These are phyloP conservation scores for Colletotrichum somersetense DNA, from an alignment of 2,329 filamentous ascomycete genomes.

Conservation along the genomic window DNA sequence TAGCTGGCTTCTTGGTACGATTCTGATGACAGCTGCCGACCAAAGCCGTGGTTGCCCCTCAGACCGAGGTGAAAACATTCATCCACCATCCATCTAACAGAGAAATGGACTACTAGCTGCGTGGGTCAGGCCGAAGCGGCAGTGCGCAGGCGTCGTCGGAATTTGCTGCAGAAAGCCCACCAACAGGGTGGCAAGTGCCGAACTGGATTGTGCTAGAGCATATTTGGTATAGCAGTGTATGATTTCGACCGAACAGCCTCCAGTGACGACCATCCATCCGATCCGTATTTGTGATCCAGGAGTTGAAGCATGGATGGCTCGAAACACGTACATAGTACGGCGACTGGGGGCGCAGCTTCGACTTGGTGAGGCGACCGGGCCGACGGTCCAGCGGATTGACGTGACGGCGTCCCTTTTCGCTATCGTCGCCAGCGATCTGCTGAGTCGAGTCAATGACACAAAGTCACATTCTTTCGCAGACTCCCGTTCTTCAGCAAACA, in stretches of 20 bases:
- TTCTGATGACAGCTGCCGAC: constrained; percentile 29
- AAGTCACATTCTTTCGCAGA: neutral
- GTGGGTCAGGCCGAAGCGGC: constrained; percentile 8
- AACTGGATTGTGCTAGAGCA: constrained; percentile 11
- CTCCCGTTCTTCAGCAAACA: neutral
- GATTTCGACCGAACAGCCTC: constrained; percentile 36
- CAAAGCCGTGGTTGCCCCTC: constrained; percentile 11
- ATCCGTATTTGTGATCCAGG: neutral
- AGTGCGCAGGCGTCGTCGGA: constrained; percentile 31
- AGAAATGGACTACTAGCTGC: constrained; percentile 19
- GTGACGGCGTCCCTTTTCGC: neutral
- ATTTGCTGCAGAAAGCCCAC: constrained; percentile 4
- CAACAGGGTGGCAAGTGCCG: constrained; percentile 16
- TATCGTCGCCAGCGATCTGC: neutral
- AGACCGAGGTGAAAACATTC: constrained; percentile 27
- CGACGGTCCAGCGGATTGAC: neutral
- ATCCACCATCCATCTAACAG: constrained; percentile 18
- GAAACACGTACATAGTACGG: constrained; percentile 39
- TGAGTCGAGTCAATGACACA: constrained; percentile 16
- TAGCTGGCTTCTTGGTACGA: constrained; percentile 25
- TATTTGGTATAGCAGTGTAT: constrained; percentile 26
- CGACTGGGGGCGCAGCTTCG: constrained; percentile 22
- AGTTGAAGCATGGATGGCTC: constrained; percentile 37
- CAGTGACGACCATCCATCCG: neutral
- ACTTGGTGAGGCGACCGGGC: constrained; percentile 26